Evolutionary conservation across 2,329 filamentous ascomycete genomes (phyloP).

Genomic region (Pseudogymnoascus pannorum): DNA sequence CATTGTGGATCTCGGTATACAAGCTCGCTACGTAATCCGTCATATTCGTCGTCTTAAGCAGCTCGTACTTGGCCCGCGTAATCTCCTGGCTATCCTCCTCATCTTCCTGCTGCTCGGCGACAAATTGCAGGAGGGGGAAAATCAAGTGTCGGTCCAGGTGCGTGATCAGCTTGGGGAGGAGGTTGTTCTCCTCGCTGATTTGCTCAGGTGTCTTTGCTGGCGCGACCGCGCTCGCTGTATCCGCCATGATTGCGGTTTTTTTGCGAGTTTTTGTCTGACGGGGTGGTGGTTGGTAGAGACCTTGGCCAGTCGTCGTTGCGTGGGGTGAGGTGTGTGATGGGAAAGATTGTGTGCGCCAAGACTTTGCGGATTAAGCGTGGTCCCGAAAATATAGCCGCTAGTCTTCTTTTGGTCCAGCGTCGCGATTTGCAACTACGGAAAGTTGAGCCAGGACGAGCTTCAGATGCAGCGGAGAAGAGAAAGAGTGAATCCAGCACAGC

Average conservation of each 20-base stretch:
- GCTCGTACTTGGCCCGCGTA: constrained; percentile 80
- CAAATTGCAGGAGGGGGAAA: constrained; percentile 92
- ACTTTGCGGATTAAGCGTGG: constrained; percentile 7
- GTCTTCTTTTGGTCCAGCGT: background rate
- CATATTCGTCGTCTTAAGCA: constrained; percentile 98
- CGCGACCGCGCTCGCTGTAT: constrained; percentile 27
- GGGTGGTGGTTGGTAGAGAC: background rate
- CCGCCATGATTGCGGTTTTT: constrained; percentile 40
- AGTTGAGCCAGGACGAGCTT: background rate
- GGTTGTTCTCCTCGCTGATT: constrained; percentile 40
- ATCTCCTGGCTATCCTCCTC: constrained; percentile 69
- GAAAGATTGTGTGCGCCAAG: constrained; percentile 14
- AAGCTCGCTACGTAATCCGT: constrained; percentile 92
- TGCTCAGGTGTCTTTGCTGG: constrained; percentile 40
- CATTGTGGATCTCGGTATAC: constrained; percentile 80
- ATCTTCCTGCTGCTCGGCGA: constrained; percentile 60
- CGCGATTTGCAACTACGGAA: background rate
- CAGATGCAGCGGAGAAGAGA: background rate
- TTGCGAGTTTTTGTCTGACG: background rate
- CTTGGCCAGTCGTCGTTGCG: constrained; percentile 10
- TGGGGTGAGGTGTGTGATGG: constrained; percentile 14
- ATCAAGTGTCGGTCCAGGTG: constrained; percentile 94
- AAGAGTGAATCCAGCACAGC: background rate
- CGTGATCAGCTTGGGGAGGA: constrained; percentile 82
- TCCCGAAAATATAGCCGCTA: background rate